Percentiles rank a stretch among this genome's conserved stretches.
These are phyloP conservation scores for Blastomyces silverae DNA, from an alignment of 2,329 filamentous ascomycete genomes.

Conservation along the genomic window DNA sequence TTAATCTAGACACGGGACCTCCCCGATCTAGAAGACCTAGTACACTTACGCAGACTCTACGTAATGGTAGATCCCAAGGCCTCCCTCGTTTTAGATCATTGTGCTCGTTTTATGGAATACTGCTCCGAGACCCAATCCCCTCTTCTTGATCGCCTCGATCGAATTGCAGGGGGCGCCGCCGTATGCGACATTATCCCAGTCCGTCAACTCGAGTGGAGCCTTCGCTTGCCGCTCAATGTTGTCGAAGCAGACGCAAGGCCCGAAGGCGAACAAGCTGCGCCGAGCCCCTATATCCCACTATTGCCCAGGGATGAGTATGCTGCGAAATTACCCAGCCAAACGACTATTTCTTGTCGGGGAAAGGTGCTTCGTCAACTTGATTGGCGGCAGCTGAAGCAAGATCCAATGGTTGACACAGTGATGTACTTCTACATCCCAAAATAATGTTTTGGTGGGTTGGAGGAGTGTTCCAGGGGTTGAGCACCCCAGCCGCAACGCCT, in stretches of 20 bases:
- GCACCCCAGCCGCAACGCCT: not conserved
- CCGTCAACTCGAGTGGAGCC: slow-evolving; percentile 2
- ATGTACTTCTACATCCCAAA: not conserved
- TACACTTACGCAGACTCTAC: not conserved
- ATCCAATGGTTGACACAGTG: not conserved
- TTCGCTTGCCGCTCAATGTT: not conserved
- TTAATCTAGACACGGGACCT: not conserved
- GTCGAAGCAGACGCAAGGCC: not conserved
- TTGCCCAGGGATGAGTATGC: not conserved
- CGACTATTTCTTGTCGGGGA: slow-evolving; percentile 1
- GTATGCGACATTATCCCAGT: not conserved
- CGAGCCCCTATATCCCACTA: not conserved
- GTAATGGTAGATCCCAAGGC: not conserved
- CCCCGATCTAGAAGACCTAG: not conserved
- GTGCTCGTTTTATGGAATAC: not conserved
- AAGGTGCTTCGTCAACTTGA: not conserved
- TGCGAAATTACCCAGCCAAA: not conserved
- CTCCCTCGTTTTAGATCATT: not conserved
- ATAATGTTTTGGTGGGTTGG: not conserved
- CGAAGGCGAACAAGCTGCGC: not conserved
- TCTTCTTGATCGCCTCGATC: not conserved
- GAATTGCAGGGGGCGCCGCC: not conserved
- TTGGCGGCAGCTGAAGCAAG: not conserved
- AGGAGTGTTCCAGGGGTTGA: not conserved
- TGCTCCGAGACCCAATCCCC: not conserved